Conservation (phyloP, 208 protist genomes). For the Trypanosoma platydactyli region DNA sequence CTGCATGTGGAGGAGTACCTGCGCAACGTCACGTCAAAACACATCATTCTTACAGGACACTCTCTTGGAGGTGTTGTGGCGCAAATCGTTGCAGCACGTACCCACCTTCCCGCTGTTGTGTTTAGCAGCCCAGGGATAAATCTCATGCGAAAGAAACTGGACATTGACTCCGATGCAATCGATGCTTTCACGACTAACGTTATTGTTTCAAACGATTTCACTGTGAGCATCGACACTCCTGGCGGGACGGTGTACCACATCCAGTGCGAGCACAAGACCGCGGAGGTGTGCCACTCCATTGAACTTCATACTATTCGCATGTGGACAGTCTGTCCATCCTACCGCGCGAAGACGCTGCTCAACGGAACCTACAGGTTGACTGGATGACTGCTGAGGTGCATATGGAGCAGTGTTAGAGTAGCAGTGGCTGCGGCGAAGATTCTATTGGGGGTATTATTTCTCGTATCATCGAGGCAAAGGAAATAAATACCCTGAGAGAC, state of each 20-base stretch:
- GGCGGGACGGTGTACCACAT: constrained; percentile 32
- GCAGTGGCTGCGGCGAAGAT: too few species aligned
- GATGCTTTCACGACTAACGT: constrained; percentile 31
- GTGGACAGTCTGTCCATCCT: constrained; percentile 28
- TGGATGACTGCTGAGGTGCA: neutral
- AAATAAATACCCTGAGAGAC: too few species aligned
- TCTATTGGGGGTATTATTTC: too few species aligned
- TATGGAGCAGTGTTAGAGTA: too few species aligned
- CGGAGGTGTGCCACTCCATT: constrained; percentile 34
- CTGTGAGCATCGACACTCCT: constrained; percentile 19
- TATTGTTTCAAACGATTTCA: constrained; percentile 31
- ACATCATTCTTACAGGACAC: constrained; percentile 32
- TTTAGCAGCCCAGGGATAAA: constrained; percentile 31
- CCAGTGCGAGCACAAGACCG: constrained; percentile 26
- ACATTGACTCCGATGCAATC: constrained; percentile 20
- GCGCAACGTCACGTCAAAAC: constrained; percentile 4
- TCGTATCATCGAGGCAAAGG: too few species aligned
- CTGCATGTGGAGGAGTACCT: constrained; percentile 31
- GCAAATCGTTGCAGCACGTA: constrained; percentile 30
- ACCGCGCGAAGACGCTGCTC: constrained; percentile 19
- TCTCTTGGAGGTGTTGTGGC: constrained; percentile 31
- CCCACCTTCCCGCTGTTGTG: constrained; percentile 22
- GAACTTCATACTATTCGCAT: constrained; percentile 31
- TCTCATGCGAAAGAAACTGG: constrained; percentile 30
- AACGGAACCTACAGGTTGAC: constrained; percentile 26